Evolutionary conservation across 1,139 yeast species (phyloP), one percentile per base, ranked within the genome.

Genomic region (Blastobotrys elegans): DNA sequence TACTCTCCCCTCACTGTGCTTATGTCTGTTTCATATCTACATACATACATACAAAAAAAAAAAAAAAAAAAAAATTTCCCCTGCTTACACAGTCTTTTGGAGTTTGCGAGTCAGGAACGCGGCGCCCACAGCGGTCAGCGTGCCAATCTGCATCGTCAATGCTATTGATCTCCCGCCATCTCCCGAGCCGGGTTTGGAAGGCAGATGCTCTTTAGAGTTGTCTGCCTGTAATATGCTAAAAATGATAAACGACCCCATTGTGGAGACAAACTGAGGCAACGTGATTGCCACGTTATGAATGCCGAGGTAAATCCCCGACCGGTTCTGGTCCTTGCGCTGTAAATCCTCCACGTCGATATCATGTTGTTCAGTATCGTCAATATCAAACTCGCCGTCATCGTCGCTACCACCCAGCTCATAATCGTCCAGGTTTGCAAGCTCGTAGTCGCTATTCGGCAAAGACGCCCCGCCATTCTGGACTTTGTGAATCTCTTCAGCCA

Each of bases 241-340:
- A 1, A 69, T 60, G 6, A 68, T 48, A 48, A 63, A 68, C 5
- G 71, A 66, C n/a, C 66, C 62, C 44, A 69, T 60, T 0, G 73
- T 68, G 6, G 71, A 67, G 2, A 69, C 53, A 31, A 69, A 60
- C 53, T 69, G 73, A 3, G 73, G 73, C 7, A 68, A 50, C 2
- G 72, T 67, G 39, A 69, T 58, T 3, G 72, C 68, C 10, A 67
- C 67, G 47, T 69, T 70, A 58, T 67, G 73, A 24, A 69, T 59
- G 5, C 73, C 73, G 13, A 69, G 58, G 45, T 64, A 65, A 3
- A 66, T 61, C 1, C 73, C 73, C 1, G 70, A 59, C 20, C 61
- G 56, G 21, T 50, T 46, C 4, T 38, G 51, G 20, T 52, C 43
- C 30, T 46, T 33, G 3, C 30, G 29, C n/a, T 35, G 17, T 2